Conservation (phyloP, 371 early-diverging fungal species). For the Basidiobolus meristosporus region DNA sequence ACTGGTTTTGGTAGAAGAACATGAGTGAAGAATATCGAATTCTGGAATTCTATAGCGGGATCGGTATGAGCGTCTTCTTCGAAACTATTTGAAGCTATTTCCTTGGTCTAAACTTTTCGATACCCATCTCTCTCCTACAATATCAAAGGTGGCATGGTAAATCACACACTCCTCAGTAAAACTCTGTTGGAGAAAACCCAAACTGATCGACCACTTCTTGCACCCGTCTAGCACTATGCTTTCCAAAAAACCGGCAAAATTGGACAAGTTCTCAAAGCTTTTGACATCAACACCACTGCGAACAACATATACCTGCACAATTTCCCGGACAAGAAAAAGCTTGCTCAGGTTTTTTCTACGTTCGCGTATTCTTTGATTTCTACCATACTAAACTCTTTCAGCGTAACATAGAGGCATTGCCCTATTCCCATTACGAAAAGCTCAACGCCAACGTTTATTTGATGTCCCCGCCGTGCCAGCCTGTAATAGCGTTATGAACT, state of each 20-base stretch:
- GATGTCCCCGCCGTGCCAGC: slow-evolving; percentile 75
- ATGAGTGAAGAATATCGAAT: too few relatives aligned
- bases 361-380: not conserved
- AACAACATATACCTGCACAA: slow-evolving; percentile 64
- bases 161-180: not conserved
- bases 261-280: slow-evolving; percentile 40
- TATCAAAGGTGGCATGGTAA: not conserved
- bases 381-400: too few relatives aligned
- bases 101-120: not conserved
- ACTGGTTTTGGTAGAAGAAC: too few relatives aligned
- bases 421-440: slow-evolving; percentile 30
- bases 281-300: slow-evolving; percentile 63
- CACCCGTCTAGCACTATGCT: slow-evolving; percentile 63
- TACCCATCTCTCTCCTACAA: not conserved
- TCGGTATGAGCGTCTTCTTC: slow-evolving; percentile 41
- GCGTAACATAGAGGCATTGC: slow-evolving; percentile 23
- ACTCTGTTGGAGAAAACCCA: too few relatives aligned
- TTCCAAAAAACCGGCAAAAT: slow-evolving; percentile 30
- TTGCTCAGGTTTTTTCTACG: not conserved
- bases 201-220: too few relatives aligned
- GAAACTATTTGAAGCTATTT: not conserved
- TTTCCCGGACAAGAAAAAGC: slow-evolving; percentile 32
- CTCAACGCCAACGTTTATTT: slow-evolving; percentile 56
- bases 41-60: slow-evolving; percentile 49
- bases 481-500: slow-evolving; percentile 10